A percentile compares a stretch with the other conserved stretches of the same genome.
Conservation (phyloP, 169 alveolate genomes). For the Cryptosporidium ubiquitum region DNA sequence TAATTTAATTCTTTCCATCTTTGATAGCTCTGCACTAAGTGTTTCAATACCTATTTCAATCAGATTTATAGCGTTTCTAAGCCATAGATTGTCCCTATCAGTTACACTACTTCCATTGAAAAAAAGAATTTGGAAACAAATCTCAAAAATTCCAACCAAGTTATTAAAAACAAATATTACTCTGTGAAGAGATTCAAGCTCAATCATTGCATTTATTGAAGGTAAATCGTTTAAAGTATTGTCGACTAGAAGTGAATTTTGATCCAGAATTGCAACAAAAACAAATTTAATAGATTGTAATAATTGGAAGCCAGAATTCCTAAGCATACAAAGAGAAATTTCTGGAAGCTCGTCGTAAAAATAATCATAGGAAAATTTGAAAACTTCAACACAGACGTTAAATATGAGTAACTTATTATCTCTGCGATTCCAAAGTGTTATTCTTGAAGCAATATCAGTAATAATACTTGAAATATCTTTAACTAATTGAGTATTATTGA, state of each 20-base stretch:
- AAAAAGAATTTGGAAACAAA: constrained; percentile 18
- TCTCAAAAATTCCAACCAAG: not conserved
- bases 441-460: constrained; percentile 65
- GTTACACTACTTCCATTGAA: not conserved
- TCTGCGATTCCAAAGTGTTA: constrained; percentile 27
- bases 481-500: constrained; percentile 10
- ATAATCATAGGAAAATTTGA: constrained; percentile 28
- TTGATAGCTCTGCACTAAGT: constrained; percentile 34
- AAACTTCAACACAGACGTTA: constrained; percentile 21
- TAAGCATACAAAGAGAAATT: constrained; percentile 36
- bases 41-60: constrained; percentile 35
- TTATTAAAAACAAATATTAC: constrained; percentile 6
- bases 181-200: constrained; percentile 36
- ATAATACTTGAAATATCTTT: constrained; percentile 52
- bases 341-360: constrained; percentile 59
- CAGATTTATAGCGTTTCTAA: constrained; percentile 3
- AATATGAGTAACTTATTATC: constrained; percentile 18
- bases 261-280: constrained; percentile 64
- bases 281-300: constrained; percentile 59
- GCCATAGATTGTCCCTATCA: constrained; percentile 28
- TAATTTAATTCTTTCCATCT: constrained; percentile 47
- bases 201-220: constrained; percentile 24
- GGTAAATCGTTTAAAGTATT: constrained; percentile 21
- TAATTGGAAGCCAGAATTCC: constrained; percentile 20
- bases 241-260: constrained; percentile 44